Evolutionary conservation across 208 protist species (phyloP), one percentile per base, ranked within the genome.

Genomic region (Trypanosomatidae sp.): DNA sequence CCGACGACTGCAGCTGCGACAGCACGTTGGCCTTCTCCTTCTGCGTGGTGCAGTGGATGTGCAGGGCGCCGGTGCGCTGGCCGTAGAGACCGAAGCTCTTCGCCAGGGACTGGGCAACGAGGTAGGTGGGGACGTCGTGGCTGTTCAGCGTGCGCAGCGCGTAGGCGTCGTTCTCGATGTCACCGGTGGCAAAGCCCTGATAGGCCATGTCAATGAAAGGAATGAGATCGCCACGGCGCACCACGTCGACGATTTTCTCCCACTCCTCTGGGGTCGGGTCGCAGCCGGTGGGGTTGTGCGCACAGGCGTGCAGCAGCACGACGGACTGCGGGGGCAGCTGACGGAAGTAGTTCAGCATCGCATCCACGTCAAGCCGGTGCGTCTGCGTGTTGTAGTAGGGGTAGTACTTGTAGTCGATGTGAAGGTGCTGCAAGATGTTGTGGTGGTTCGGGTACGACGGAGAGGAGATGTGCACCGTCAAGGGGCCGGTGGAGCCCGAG

Each of bases 1-100:
- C 95, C 36, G 99, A 71, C 8, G 76, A 68, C 79, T 98, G 98
- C n/a, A 98, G 66, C 84, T 99, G 98, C 47, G 88, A 95, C 12
- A 92, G 33, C 28, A 99, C 88, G 44, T 77, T 82, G 33, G 78
- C 67, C 36, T 88, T 91, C 74, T 94, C 82, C 36, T 85, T 81
- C 15, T 58, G 50, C 22, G 83, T 73, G 8, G 75, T 76, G 71
- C 84, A 91, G 10, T 95, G 80, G 41, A 99, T 79, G 69, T 90
- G 89, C 28, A 99, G 73, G 1, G 88, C 85, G 46, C 98, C 98
- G 39, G 94, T 89, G 67, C 98, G 91, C 62, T 99, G 96, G n/a
- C 96, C 96, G 75, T 99, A 99, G 6, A 99, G 85, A 25, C 98
- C 98, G 76, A 99, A 96, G 79, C 98, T 99, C 87, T 99, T 99